phyloP scores from a whole-genome alignment of 2,329 filamentous ascomycete genomes.

The Fusarium sterilihyphosum region DNA sequence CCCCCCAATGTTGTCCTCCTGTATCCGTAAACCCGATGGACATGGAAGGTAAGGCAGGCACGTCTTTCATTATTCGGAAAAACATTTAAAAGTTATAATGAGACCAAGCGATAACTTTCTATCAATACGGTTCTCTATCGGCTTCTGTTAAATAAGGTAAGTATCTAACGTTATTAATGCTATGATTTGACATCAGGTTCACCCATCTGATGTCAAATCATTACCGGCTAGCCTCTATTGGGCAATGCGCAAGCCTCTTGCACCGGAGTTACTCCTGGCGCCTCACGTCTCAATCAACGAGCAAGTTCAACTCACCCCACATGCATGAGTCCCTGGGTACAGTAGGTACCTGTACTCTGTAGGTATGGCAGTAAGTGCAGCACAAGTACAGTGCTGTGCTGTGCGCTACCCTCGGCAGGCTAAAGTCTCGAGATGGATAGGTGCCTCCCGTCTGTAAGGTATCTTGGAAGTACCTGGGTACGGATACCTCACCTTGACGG shows the following conservation, averaged over 20 bases:
- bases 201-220: background rate
- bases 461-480: background rate
- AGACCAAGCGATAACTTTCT: background rate
- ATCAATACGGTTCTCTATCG: background rate
- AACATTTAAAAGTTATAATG: background rate
- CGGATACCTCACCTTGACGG: background rate
- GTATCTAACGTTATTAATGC: background rate
- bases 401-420: conserved; percentile 7
- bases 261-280: conserved; percentile 14
- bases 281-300: background rate
- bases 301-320: conserved; percentile 5
- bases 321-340: background rate
- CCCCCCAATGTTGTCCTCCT: background rate
- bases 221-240: background rate
- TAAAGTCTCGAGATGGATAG: conserved; percentile 1
- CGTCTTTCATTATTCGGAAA: background rate
- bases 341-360: no score
- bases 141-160: background rate
- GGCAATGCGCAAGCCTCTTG: background rate
- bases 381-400: background rate
- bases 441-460: background rate
- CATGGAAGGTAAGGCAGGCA: background rate
- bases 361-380: background rate
- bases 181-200: background rate
- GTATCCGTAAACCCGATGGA: background rate